Evolutionary conservation across 179 eudicot genomes (phyloP), one percentile per base, ranked within the genome.

Genomic region (Sideroxylon spinosum): DNA sequence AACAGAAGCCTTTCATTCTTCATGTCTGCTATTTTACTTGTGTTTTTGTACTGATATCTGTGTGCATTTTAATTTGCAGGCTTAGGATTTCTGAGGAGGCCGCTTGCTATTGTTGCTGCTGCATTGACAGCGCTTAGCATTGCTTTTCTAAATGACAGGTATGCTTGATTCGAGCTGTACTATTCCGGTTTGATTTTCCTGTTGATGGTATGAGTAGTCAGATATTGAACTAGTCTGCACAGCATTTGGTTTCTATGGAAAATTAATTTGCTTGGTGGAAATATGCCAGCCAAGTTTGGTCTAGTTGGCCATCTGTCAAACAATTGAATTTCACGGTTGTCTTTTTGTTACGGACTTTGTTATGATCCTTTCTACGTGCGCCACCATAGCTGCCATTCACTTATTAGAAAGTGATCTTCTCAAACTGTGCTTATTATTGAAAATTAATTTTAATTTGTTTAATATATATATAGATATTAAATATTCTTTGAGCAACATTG

Each of bases 111-210:
- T 82, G 78, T 90, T 78, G 98, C 98, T 81, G 98, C 97, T 44
- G 82, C 88, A 65, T 79, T 87, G 82, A 89, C 97, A 57, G 89
- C 95, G 17, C 85, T 95, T 57, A 93, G 87, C 78, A 85, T 95
- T 57, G 98, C 97, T 78, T 88, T 95, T 77, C 86, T 95, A 74
- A 95, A 95, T 88, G 98, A 95, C 82, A 93, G 97, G 98, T 93
- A 77, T 67, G 68, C 59, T 82, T 14, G 69, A 44, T 22, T 75
- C n/a, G 19, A 22, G 28, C 46, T 61, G 37, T 22, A 14, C 13
- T 44, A 20, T 7, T 44, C 20, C n/a, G 29, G 17, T 44, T 74
- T 59, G 14, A 17, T 32, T 11, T 44, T 22, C 20, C 20, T 37
- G 9, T 61, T 23, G 52, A 62, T 16, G 28, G 69, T 57, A 74